These are phyloP conservation scores for Acacia concinna DNA, from an alignment of 331 rosid species.

Conservation along the genomic window DNA sequence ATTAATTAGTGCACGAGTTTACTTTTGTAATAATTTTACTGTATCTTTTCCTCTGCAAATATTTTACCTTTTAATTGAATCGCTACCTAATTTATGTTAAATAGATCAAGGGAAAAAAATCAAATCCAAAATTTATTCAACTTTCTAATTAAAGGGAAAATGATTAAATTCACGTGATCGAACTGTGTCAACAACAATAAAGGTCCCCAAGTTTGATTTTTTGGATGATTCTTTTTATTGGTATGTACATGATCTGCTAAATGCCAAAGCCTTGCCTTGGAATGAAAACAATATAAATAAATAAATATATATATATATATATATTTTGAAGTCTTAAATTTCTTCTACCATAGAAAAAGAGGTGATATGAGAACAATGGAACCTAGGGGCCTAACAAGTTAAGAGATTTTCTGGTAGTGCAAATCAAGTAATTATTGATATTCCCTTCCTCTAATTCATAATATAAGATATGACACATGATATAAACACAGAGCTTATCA, in stretches of 20 bases:
- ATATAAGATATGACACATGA: too few relatives aligned
- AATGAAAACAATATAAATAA: not conserved
- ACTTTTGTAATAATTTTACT: too few relatives aligned
- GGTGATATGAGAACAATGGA: not conserved
- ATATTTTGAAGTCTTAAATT: not conserved
- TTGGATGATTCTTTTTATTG: not conserved
- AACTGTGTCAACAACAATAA: not conserved
- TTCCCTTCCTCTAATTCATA: too few relatives aligned
- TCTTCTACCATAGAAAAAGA: not conserved
- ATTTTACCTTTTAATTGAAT: not conserved
- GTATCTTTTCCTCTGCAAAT: not conserved
- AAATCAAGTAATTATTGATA: not conserved
- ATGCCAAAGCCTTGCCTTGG: not conserved
- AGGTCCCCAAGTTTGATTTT: not conserved
- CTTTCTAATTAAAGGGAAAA: not conserved
- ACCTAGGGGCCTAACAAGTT: not conserved
- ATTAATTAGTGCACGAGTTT: not conserved
- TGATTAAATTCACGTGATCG: not conserved
- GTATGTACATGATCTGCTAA: not conserved
- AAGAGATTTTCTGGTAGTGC: not conserved
- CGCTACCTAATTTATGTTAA: not conserved
- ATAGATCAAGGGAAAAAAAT: not conserved
- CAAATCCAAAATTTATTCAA: not conserved
- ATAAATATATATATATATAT: not conserved
- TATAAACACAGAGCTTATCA: too few relatives aligned